These are phyloP conservation scores for Silene coronaria DNA, from an alignment of 179 eudicot species.

Conservation along the genomic window DNA sequence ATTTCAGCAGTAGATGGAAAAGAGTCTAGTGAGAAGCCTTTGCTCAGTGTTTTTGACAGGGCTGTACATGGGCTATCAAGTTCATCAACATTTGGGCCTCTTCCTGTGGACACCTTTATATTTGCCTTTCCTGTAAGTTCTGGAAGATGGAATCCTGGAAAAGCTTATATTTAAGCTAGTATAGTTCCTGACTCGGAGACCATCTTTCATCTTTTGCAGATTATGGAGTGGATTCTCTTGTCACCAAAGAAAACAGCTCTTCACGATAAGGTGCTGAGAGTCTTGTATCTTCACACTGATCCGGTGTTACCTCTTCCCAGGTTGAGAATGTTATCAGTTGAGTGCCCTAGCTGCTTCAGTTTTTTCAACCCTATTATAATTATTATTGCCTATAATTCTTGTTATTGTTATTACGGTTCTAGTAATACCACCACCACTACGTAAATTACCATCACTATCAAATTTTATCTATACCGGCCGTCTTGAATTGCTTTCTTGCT, in stretches of 20 bases:
- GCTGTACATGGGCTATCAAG: constrained; percentile 57
- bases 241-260: constrained; percentile 88
- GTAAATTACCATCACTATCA: not conserved
- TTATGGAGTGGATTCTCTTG: constrained; percentile 79
- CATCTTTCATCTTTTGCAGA: constrained; percentile 30
- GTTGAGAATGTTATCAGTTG: constrained; percentile 94
- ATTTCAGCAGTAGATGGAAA: constrained; percentile 41
- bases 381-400: not conserved
- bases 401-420: not conserved
- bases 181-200: constrained; percentile 1
- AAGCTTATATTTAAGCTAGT: not conserved
- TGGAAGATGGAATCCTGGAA: constrained; percentile 7
- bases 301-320: constrained; percentile 89
- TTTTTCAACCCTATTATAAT: not conserved
- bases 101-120: constrained; percentile 85
- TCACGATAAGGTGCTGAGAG: constrained; percentile 74
- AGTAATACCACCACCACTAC: not conserved
- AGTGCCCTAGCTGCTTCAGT: constrained; percentile 16
- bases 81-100: constrained; percentile 84
- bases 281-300: constrained; percentile 82
- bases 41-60: constrained; percentile 64
- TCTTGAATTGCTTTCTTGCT: constrained; percentile 12
- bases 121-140: constrained; percentile 77
- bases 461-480: not conserved
- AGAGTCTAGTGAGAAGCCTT: constrained; percentile 38